phyloP scores from a whole-genome alignment of 2,329 filamentous ascomycete species.

The Fusarium chuoi region DNA sequence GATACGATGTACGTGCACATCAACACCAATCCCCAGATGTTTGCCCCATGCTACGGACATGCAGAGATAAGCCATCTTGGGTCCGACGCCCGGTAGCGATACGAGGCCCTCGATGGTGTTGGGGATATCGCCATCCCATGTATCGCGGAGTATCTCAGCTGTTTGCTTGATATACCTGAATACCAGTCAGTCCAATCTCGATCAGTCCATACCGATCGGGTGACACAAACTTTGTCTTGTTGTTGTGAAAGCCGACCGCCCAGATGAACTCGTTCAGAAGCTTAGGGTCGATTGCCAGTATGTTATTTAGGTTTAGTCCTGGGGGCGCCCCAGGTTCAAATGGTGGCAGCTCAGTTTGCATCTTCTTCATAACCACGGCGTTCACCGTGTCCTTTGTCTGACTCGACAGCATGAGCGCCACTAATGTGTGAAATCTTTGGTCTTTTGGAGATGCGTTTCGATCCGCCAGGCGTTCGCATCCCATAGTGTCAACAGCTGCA shows the following conservation, averaged over 20 bases:
- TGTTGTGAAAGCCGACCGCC: slow-evolving; percentile 93
- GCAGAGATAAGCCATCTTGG: slow-evolving; percentile 94
- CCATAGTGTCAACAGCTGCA: slow-evolving; percentile 98
- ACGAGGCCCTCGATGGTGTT: slow-evolving; percentile 79
- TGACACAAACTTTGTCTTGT: slow-evolving; percentile 75
- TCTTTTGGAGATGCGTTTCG: slow-evolving; percentile 60
- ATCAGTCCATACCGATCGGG: background rate
- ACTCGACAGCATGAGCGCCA: slow-evolving; percentile 89
- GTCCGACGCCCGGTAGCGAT: slow-evolving; percentile 85
- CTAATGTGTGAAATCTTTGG: slow-evolving; percentile 84
- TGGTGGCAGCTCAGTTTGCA: slow-evolving; percentile 78
- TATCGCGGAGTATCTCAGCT: slow-evolving; percentile 76
- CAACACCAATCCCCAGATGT: slow-evolving; percentile 80
- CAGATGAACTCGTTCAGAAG: slow-evolving; percentile 78
- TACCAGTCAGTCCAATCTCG: slow-evolving; percentile 26
- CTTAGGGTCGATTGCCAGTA: slow-evolving; percentile 76
- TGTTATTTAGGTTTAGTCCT: slow-evolving; percentile 78
- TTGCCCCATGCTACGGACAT: slow-evolving; percentile 77
- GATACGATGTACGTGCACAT: slow-evolving; percentile 95
- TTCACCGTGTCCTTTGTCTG: slow-evolving; percentile 96
- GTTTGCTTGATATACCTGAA: slow-evolving; percentile 74
- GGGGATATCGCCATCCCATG: slow-evolving; percentile 81
- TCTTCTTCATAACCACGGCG: slow-evolving; percentile 80
- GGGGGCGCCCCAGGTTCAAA: slow-evolving; percentile 54
- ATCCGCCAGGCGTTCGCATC: slow-evolving; percentile 81